Percentiles rank a stretch among this genome's conserved stretches.
Evolutionary conservation across 768 basidiomycete genomes (phyloP).

Genomic region (Lenzites betulinus): DNA sequence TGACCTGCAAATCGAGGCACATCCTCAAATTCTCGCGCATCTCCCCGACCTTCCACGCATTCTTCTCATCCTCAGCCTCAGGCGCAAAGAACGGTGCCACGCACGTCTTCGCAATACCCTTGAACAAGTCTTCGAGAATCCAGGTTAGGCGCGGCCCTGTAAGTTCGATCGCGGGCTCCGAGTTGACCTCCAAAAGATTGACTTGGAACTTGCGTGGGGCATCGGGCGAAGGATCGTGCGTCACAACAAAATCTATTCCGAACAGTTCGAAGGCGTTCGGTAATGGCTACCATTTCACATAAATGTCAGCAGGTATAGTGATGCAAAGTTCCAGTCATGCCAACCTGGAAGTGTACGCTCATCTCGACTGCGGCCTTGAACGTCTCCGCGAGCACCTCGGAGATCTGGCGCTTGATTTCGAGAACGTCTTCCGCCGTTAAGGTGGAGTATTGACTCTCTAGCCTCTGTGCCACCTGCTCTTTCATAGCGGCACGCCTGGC

Average conservation of each 20-base stretch:
- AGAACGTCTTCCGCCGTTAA: slow-evolving; percentile 44
- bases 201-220: slow-evolving; percentile 48
- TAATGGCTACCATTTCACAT: slow-evolving; percentile 60
- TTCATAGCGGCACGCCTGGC: neutral
- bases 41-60: slow-evolving; percentile 54
- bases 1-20: slow-evolving; percentile 60
- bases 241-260: slow-evolving; percentile 90
- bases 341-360: slow-evolving; percentile 83
- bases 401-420: slow-evolving; percentile 61
- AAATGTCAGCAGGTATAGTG: neutral
- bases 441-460: slow-evolving; percentile 11
- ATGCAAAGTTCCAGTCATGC: slow-evolving; percentile 12
- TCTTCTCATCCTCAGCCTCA: slow-evolving; percentile 33
- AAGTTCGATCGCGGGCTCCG: slow-evolving; percentile 94
- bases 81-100: slow-evolving; percentile 64
- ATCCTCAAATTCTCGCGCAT: slow-evolving; percentile 58
- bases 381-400: slow-evolving; percentile 69
- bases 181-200: slow-evolving; percentile 87
- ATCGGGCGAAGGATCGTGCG: slow-evolving; percentile 36
- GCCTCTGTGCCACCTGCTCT: neutral
- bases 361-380: slow-evolving; percentile 85
- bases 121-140: slow-evolving; percentile 82
- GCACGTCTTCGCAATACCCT: slow-evolving; percentile 64
- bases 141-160: slow-evolving; percentile 82
- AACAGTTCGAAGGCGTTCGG: slow-evolving; percentile 95